Percentiles rank a stretch among this genome's conserved stretches.
phyloP scores from a whole-genome alignment of 352 stramenopile species.

The Globisporangium splendens region DNA sequence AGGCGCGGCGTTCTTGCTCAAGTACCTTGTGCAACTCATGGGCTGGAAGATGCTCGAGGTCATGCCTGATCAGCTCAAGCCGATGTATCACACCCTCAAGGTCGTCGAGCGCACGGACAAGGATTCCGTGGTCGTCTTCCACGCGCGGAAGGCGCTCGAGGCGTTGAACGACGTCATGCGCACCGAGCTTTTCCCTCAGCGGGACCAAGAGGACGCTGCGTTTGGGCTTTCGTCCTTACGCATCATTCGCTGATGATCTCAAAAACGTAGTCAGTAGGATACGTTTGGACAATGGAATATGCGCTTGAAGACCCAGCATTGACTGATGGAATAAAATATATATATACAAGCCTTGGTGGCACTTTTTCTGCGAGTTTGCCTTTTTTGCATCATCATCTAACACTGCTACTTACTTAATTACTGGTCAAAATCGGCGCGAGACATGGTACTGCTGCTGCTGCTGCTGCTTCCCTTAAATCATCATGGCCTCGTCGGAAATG shows the following conservation, averaged over 20 bases:
- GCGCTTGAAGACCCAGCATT: no score
- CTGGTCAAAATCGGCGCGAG: background rate
- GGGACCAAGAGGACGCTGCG: slow-evolving; percentile 29
- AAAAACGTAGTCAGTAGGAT: background rate
- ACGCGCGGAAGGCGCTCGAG: slow-evolving; percentile 48
- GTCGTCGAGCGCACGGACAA: slow-evolving; percentile 54
- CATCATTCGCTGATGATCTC: slow-evolving; percentile 30
- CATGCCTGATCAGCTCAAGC: slow-evolving; percentile 62
- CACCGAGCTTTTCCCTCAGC: slow-evolving; percentile 58
- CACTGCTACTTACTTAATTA: background rate
- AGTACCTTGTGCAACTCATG: slow-evolving; percentile 73
- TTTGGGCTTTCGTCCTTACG: slow-evolving; percentile 43
- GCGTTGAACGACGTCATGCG: slow-evolving; percentile 69
- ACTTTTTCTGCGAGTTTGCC: no score
- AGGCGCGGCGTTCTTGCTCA: slow-evolving; percentile 72
- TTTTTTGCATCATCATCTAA: background rate
- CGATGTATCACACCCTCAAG: slow-evolving; percentile 78
- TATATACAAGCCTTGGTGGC: background rate
- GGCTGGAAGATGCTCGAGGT: slow-evolving; percentile 75
- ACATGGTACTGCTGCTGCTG: background rate
- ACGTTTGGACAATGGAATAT: no score
- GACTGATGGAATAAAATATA: no score
- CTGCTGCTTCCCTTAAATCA: slow-evolving; percentile 44
- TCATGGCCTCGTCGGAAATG: slow-evolving; percentile 78
- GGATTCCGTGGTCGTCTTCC: slow-evolving; percentile 65